Evolutionary conservation across 768 basidiomycete species (phyloP).

Genomic region (Dioszegia hungarica): DNA sequence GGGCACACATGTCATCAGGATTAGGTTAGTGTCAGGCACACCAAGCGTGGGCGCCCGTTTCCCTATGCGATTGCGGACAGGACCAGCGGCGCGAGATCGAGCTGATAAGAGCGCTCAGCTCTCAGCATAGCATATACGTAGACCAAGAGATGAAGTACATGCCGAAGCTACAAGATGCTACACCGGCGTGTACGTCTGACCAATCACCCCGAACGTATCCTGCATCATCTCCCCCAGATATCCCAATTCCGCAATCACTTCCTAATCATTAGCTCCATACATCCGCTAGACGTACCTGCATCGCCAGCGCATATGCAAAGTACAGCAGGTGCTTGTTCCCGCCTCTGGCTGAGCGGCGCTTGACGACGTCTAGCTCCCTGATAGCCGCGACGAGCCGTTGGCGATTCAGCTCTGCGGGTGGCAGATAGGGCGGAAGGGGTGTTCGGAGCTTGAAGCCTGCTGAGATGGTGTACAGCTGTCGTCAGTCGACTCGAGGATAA

Average conservation of each 20-base stretch:
- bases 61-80: too few species aligned
- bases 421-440: slow-evolving; percentile 92
- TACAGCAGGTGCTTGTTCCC: slow-evolving; percentile 77
- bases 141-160: too few species aligned
- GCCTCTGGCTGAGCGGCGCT: slow-evolving; percentile 69
- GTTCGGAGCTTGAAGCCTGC: slow-evolving; percentile 52
- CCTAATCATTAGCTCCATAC: slow-evolving; percentile 50
- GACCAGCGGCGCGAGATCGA: too few species aligned
- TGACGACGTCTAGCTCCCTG: slow-evolving; percentile 78
- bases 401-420: slow-evolving; percentile 82
- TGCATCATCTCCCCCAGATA: slow-evolving; percentile 74
- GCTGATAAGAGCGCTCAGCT: too few species aligned
- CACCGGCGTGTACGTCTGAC: too few species aligned
- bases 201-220: slow-evolving; percentile 87
- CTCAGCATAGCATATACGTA: too few species aligned
- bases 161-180: too few species aligned
- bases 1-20: too few species aligned
- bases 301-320: slow-evolving; percentile 87
- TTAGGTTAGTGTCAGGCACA: too few species aligned
- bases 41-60: too few species aligned
- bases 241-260: slow-evolving; percentile 84
- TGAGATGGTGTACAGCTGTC: slow-evolving; percentile 44
- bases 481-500: not conserved
- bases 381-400: slow-evolving; percentile 78
- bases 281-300: slow-evolving; percentile 54